Conservation (phyloP, 164 flowering plant species). For the Vitis riparia region DNA sequence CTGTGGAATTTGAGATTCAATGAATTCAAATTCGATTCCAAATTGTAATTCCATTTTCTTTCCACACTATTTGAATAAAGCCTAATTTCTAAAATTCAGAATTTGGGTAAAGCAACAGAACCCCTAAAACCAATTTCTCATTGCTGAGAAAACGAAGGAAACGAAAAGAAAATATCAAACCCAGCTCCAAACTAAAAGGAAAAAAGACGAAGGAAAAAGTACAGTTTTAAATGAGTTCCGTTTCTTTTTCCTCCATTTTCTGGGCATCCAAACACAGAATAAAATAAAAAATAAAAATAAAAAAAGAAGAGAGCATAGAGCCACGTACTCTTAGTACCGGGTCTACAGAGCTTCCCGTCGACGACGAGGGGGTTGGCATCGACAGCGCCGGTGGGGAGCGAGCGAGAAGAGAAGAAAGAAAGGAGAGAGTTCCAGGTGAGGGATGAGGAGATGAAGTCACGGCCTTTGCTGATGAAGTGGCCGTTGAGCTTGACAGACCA, state of each 20-base stretch:
- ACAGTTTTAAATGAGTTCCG: background rate
- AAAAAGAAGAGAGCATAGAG: background rate
- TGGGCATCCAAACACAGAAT: background rate
- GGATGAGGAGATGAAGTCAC: constrained; percentile 54
- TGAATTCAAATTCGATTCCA: too few species aligned
- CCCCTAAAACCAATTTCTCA: too few species aligned
- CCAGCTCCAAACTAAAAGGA: background rate
- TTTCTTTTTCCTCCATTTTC: background rate
- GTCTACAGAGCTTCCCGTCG: constrained; percentile 55
- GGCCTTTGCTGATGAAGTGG: constrained; percentile 64
- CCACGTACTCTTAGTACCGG: constrained; percentile 51
- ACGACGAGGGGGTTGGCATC: constrained; percentile 40
- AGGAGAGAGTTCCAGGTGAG: constrained; percentile 80
- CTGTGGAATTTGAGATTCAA: too few species aligned
- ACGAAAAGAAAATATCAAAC: background rate
- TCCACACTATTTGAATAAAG: too few species aligned
- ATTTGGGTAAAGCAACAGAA: too few species aligned
- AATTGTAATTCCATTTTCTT: too few species aligned
- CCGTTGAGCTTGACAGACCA: constrained; percentile 66
- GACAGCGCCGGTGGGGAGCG: constrained; percentile 54
- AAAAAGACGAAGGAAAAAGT: background rate
- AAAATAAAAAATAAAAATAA: background rate
- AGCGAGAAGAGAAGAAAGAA: constrained; percentile 59
- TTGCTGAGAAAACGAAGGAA: too few species aligned
- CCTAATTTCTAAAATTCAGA: too few species aligned